Evolutionary conservation across 78 protist genomes (phyloP).

Genomic region (Dictyostelium capitatum): DNA sequence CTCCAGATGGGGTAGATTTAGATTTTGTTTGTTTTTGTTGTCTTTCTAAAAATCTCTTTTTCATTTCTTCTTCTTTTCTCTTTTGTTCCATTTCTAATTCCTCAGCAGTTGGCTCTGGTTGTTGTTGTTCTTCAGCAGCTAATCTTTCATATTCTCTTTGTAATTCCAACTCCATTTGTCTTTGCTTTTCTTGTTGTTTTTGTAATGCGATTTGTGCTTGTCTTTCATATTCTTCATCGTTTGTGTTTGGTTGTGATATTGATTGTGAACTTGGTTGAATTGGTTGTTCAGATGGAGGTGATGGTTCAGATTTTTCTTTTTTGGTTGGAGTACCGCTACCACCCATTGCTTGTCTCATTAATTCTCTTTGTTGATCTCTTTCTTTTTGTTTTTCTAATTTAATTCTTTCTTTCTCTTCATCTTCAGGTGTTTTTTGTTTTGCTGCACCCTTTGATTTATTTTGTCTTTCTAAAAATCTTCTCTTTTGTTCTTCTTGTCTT

Average conservation of each 20-base stretch:
- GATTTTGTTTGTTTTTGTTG: slow-evolving; percentile 15
- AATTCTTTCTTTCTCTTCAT: slow-evolving; percentile 40
- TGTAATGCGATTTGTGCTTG: neutral
- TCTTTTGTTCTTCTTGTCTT: neutral
- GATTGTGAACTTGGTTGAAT: neutral
- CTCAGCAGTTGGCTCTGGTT: slow-evolving; percentile 2
- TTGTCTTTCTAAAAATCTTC: neutral
- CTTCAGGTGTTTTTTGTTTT: neutral
- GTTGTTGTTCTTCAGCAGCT: slow-evolving; percentile 2
- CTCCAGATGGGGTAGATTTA: slow-evolving; percentile 19
- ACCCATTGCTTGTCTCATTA: slow-evolving; percentile 10
- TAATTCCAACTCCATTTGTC: slow-evolving; percentile 51
- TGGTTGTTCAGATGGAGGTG: neutral
- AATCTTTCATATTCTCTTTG: slow-evolving; percentile 57
- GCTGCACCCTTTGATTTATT: neutral
- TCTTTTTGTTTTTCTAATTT: slow-evolving; percentile 24
- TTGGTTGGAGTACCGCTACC: neutral
- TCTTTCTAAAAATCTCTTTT: slow-evolving; percentile 47
- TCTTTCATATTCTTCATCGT: slow-evolving; percentile 55
- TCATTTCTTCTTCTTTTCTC: slow-evolving; percentile 38
- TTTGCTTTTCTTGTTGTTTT: slow-evolving; percentile 51
- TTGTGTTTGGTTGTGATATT: neutral
- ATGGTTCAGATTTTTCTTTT: neutral
- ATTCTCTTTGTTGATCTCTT: slow-evolving; percentile 19
- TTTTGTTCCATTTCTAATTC: slow-evolving; percentile 36